Evolutionary conservation across 768 basidiomycete genomes (phyloP), one percentile per base, ranked within the genome.

Genomic region (Boletus tylopilopsis): DNA sequence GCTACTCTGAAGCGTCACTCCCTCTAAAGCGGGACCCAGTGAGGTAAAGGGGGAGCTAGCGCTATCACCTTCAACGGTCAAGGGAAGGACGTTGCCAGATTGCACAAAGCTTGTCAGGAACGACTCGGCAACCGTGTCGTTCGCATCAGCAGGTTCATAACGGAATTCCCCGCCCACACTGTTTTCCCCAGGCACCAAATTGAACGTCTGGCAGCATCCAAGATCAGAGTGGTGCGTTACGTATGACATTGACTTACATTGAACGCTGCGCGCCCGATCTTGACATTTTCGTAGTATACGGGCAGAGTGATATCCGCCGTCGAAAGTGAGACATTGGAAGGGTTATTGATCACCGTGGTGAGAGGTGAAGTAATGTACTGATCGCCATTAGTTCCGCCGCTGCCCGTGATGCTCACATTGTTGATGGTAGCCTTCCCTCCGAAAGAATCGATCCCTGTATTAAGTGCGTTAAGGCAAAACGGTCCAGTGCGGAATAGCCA

Each of bases 51-150:
- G 85, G 3, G 82, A 78, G 58, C 84, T 81, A 16, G 65, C 58
- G 2, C 64, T 49, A 59, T 87, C 85, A 21, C 87, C 87, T 53
- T 78, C 67, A 58, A 87, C 82, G 0, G 71, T 73, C 49, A 85
- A 61, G 6, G 76, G 69, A 29, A 88, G 61, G 8, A 56, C 46
- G 36, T 76, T 61, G 22, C 69, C 72, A 0, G 74, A 76, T 62
- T 81, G 80, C 36, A 88, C 73, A 65, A 85, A 87, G 29, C 70
- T 61, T 9, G 76, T 72, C 53, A 86, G 61, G 72, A 88, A 87
- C 23, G 67, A 63, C 72, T 84, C 60, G 4, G 86, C 85, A 21
- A 72, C 66, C 5, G 85, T 85, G 58, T 87, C 78, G 54, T 86
- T 85, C 10, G 81, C 76, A 63, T 86, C 64, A 10, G 73, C 72